Percentiles rank a stretch among this genome's conserved stretches.
Evolutionary conservation across 495 filamentous ascomycete genomes (phyloP).

Genomic region (Parathielavia appendiculata): DNA sequence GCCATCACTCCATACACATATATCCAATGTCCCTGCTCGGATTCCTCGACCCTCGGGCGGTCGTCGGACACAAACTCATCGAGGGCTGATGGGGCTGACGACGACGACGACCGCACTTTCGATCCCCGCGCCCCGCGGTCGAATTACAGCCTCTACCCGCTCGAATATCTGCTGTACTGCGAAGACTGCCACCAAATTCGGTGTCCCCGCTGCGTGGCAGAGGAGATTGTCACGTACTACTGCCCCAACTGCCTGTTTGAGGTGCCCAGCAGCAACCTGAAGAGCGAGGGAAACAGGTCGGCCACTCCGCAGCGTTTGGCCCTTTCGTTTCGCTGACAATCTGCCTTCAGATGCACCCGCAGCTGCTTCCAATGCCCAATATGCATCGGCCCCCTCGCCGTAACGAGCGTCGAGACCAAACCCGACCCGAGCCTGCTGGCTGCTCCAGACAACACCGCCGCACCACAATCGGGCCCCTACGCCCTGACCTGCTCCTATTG

Average conservation of each 20-base stretch:
- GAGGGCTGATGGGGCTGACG: constrained; percentile 49
- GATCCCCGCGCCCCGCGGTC: constrained; percentile 78
- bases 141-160: constrained; percentile 83
- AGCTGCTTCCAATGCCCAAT: constrained; percentile 93
- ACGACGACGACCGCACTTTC: constrained; percentile 70
- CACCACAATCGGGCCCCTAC: constrained; percentile 55
- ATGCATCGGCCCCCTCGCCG: constrained; percentile 74
- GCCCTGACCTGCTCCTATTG: constrained; percentile 84
- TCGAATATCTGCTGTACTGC: constrained; percentile 93
- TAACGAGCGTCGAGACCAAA: constrained; percentile 58
- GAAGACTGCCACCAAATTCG: constrained; percentile 95
- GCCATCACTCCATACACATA: constrained; percentile 80
- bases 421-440: constrained; percentile 41
- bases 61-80: constrained; percentile 35
- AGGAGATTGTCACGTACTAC: constrained; percentile 90
- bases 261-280: constrained; percentile 81
- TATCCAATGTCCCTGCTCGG: constrained; percentile 87
- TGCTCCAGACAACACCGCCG: constrained; percentile 32
- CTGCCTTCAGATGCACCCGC: constrained; percentile 66
- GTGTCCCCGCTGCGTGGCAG: constrained; percentile 82
- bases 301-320: constrained; percentile 20
- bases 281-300: constrained; percentile 88
- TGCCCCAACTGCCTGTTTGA: constrained; percentile 97
- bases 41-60: constrained; percentile 46
- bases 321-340: constrained; percentile 1